Base-by-base conservation (phyloP, 139 green algal species). In the Chlorella sp. region DNA sequence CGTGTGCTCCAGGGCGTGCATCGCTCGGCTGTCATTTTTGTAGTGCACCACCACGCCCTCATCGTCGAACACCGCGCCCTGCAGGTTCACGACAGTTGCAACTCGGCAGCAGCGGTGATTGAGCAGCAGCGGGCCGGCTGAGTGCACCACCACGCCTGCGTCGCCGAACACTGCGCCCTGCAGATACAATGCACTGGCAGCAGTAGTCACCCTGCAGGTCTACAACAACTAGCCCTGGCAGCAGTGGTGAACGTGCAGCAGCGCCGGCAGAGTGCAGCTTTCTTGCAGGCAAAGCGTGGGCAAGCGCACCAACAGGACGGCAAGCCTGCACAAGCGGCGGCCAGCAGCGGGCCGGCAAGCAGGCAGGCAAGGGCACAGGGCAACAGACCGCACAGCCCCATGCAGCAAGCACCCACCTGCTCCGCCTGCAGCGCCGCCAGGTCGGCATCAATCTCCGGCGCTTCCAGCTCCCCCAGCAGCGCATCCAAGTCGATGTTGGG, bases 371-470 rank as follows among this genome's bases (percentile, higher is more conserved):
- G 14, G 62, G 34, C 1, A 67, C 36, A 4, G 30, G 36, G 3
- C n/a, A 38, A n/a, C 46, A 86, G 0, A 14, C 9, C 20, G 43
- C 72, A 78, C 78, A 34, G 1, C 54, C 38, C 51, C 51, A 60
- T 24, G 13, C 51, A 94, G n/a, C n/a, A 94, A 0, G 76, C 69
- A 17, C 89, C 91, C 1, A 90, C 90, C 40, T 92, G 84, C 34
- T 94, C 91, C 44, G 88, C 81, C 80, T 96, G 91, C 28, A 93
- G 79, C 28, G 76, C 80, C 0, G 81, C 54, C 9, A 95, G 73
- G 58, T 96, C 93, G 2, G 80, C 87, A 67, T 93, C 92, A 83
- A 97, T 93, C 20, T 96, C 93, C 8, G 93, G 94, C 20, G 92
- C 54, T n/a, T 94, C 92, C 24, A 96, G 28, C 28, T 76, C 83